Evolutionary conservation across 1,139 yeast species (phyloP), one percentile per base, ranked within the genome.

Genomic region (Taphrina communis): DNA sequence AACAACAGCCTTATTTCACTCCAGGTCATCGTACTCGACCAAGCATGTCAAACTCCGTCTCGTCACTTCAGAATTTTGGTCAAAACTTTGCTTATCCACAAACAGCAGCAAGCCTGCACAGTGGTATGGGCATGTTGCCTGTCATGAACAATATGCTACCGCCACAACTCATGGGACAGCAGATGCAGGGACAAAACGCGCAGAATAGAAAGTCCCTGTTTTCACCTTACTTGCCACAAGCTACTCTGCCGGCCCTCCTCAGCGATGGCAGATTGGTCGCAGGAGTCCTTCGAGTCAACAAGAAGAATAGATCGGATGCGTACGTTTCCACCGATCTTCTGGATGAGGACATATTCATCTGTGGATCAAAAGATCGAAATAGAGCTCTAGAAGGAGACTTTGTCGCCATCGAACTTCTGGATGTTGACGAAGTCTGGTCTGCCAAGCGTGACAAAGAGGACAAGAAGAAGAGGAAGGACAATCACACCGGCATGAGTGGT

Each of bases 281-380:
- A 4, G 99, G 99, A 74, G 88, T 89, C 35, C 82, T 94, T 74
- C 85, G 99, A 74, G 99, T 94, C 66, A 94, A 94, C 80, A 92
- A 92, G 77, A 94, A 94, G 80, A 94, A 94, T 78, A 85, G 99
- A 75, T 90, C 97, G 0, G 99, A 94, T 79, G 99, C 99, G 0
- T 94, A 95, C 79, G 98, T 94, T 19, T 88, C 97, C 4, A 94
- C 98, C 0, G 97, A 93, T 77, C 84, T 93, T 57, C 83, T 94
- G 72, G 99, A 94, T 79, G 97, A 98, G 0, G 99, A 94, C 78
- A 91, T 94, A 72, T 94, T 92, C 77, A 94, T 94, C 73, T 95
- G 98, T 81, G 99, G 99, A 12, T 93, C 98, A n/a, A 94, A 94
- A 78, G 99, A 94, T 79, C 90, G 99, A 77, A 94, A 94, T 79